Base-by-base conservation (phyloP, 352 stramenopile species). In the Phytophthora tubulina region DNA sequence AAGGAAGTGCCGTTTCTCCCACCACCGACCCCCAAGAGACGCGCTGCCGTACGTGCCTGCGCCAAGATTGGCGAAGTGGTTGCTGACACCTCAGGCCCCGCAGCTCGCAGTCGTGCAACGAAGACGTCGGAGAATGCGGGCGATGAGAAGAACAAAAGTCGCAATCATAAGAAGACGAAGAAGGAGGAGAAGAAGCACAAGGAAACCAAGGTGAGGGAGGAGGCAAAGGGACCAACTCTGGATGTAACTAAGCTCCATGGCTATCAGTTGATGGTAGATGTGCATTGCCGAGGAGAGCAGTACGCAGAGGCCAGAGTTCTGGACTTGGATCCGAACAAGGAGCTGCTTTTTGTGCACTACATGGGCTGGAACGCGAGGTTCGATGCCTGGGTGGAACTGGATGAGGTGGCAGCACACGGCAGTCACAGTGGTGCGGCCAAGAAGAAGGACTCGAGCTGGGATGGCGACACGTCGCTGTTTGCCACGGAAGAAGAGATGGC, bases 341-440 rank as follows among this genome's bases (percentile, higher is more conserved):
- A 78, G 27, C 52, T 73, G 11, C 59, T 88, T 21, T 91, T 82
- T 31, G 79, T 93, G 46, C 87, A 94, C 54, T 93, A 91, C 66
- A 86, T 94, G 56, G 85, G 87, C 45, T 94, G 85, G 85, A 94
- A 94, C 67, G 55, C 85, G 3, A 80, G 87, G 8, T 90, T 90
- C 57, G 87, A 94, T 53, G 78, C 75, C 50, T 94, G 87, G 87
- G 64, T 92, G 9, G 21, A 66, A 10, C 55, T 73, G 6, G 67
- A 84, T n/a, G 76, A 75, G 3, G 63, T 91, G 38, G 75, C 75
- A 3, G 79, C 84, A 6, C 87, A 94, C 38, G 85, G 84, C 2
- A 88, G 70, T 35, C 78, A 87, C 42, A 89, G 80, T 13, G 48
- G 51, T 21, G 73, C 45, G 27, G 46, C 45, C 6, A 58, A 59